Base-by-base conservation (phyloP, 257 asterid genomes). In the Verbascum thapsus region DNA sequence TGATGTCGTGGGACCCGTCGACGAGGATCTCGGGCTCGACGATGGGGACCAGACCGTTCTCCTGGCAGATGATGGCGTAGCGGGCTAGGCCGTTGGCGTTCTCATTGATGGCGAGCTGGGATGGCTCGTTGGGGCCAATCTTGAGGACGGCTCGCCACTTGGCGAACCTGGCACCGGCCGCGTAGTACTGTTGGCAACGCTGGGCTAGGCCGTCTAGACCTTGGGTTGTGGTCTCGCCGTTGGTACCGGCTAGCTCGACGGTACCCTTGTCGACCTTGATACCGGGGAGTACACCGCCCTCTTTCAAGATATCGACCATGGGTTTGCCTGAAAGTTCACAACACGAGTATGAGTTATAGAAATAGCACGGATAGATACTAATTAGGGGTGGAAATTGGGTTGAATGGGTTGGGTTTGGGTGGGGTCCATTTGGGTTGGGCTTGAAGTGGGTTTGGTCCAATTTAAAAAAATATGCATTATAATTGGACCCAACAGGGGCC, bases 231-330 rank as follows among this genome's bases (percentile, higher is more conserved):
- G 96, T 90, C 83, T 90, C 97, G 34, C 96, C 98, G 26, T 91
- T 52, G 48, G 98, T 91, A 0, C 98, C 98, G 11, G 96, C 95
- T 30, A 91, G 96, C 75, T 84, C 95, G 1, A 91, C 95, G 0
- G 88, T 80, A 59, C 98, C 98, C 94, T 82, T 83, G 81, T 91
- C 98, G 2, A 91, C 98, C 91, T 91, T 91, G 73, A 91, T 91
- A 53, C 98, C 98, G 0, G 98, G 95, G 43, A 91, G 86, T 65
- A 91, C 96, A 44, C 91, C 95, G 5, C 87, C 95, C 61, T 84
- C 98, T 67, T 88, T 91, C 87, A 91, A 8, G 20, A 91, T 88
- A 70, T 91, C 96, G 13, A 88, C 98, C 6, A 91, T 88, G 43
- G 82, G 96, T 65, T 91, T 91, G 55, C 98, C 98, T 88, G 64